Percentiles rank a stretch among this genome's conserved stretches.
Evolutionary conservation across 2,329 filamentous ascomycete genomes (phyloP).

Genomic region (Didymella arachidicola): DNA sequence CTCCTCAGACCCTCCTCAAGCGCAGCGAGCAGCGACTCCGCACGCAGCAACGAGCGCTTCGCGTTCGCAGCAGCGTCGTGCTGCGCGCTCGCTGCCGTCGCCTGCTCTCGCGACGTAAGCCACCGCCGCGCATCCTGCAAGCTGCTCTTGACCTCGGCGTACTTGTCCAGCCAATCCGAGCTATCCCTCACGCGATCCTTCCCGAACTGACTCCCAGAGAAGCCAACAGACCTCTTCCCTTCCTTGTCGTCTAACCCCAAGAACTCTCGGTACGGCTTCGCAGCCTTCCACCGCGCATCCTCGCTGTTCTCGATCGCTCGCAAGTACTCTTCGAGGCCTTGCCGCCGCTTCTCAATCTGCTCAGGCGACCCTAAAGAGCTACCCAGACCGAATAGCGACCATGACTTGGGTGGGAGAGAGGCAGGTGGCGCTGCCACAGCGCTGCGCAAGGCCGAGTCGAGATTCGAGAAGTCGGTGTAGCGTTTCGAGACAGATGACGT

Average conservation of each 20-base stretch:
- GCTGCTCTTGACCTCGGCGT: constrained; percentile 74
- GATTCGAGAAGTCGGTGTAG: constrained; percentile 78
- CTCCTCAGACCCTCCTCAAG: constrained; percentile 69
- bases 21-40: constrained; percentile 68
- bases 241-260: constrained; percentile 63
- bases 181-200: constrained; percentile 56
- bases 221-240: constrained; percentile 25
- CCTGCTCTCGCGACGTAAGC: constrained; percentile 73
- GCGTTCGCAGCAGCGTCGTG: constrained; percentile 77
- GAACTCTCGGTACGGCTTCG: constrained; percentile 75
- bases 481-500: constrained; percentile 80
- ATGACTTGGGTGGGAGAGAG: constrained; percentile 75
- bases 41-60: constrained; percentile 75
- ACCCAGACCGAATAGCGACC: constrained; percentile 59
- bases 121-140: constrained; percentile 72
- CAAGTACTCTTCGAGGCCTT: constrained; percentile 74
- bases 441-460: constrained; percentile 69
- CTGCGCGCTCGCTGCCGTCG: constrained; percentile 64
- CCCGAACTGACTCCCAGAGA: constrained; percentile 49
- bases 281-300: constrained; percentile 80
- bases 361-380: constrained; percentile 72
- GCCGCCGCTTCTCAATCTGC: constrained; percentile 74
- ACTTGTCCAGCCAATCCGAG: constrained; percentile 76
- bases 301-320: constrained; percentile 74
- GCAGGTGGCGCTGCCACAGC: constrained; percentile 72